Conservation (phyloP, 306 rosid species). For the Rosa rugosa region DNA sequence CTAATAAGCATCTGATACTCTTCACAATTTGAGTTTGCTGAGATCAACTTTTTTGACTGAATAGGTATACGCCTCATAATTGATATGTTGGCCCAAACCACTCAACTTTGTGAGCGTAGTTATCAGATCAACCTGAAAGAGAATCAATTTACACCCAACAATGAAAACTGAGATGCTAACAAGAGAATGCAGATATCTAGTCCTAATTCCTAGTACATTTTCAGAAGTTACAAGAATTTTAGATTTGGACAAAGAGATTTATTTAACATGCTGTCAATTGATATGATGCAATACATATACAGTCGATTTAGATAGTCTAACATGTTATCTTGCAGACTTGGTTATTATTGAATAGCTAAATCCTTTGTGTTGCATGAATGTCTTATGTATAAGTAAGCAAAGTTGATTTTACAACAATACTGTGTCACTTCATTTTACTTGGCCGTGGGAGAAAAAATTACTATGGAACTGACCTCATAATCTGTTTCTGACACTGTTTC, state of each 20-base stretch:
- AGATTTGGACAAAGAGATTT: neutral
- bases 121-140: conserved; percentile 84
- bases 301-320: neutral
- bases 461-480: conserved; percentile 58
- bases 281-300: neutral
- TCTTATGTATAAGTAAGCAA: neutral
- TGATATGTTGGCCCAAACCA: conserved; percentile 78
- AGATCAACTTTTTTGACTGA: conserved; percentile 57
- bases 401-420: neutral
- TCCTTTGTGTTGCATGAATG: neutral
- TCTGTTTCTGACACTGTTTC: conserved; percentile 94
- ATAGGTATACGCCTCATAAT: conserved; percentile 84
- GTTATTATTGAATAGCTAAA: neutral
- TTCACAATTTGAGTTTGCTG: conserved; percentile 78
- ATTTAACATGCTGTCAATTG: neutral
- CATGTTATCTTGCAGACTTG: neutral
- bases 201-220: neutral
- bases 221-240: too few relatives aligned
- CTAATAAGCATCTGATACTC: neutral
- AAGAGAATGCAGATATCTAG: neutral
- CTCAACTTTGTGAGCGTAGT: conserved; percentile 79
- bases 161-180: neutral
- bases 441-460: neutral
- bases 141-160: conserved; percentile 23
- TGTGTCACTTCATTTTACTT: neutral